Percentiles rank a stretch among this genome's conserved stretches.
These are phyloP conservation scores for Luffa acutangula DNA, from an alignment of 306 rosid species.

Conservation along the genomic window DNA sequence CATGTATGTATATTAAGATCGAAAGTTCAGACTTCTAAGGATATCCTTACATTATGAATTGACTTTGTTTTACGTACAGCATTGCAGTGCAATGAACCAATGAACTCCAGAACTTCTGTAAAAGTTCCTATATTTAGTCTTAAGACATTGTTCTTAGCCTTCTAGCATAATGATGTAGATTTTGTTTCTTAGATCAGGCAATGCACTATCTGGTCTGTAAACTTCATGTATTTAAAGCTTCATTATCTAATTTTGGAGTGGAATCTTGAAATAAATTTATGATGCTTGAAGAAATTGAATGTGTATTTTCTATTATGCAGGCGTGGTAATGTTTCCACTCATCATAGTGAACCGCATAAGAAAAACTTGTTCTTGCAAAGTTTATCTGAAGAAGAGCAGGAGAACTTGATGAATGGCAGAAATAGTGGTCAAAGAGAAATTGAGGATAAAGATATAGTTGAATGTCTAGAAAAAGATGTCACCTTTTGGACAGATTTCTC, in stretches of 20 bases:
- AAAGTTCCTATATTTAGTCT: not conserved
- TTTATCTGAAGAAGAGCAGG: constrained; percentile 51
- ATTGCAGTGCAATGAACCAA: not conserved
- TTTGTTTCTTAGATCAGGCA: not conserved
- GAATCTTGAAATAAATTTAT: not conserved
- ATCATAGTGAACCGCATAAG: constrained; percentile 37
- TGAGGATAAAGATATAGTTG: constrained; percentile 49
- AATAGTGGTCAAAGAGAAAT: constrained; percentile 27
- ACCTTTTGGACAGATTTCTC: constrained; percentile 88
- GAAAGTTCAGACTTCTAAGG: not conserved
- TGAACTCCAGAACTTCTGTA: not conserved
- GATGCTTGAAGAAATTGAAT: not conserved
- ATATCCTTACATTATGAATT: not conserved
- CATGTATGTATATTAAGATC: not conserved
- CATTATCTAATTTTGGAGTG: not conserved
- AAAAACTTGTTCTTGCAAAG: constrained; percentile 71
- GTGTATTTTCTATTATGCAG: constrained; percentile 31
- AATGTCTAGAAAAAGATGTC: constrained; percentile 53
- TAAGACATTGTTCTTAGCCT: not conserved
- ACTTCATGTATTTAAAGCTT: not conserved
- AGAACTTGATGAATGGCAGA: constrained; percentile 13
- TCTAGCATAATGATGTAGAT: not conserved
- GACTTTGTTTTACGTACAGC: not conserved
- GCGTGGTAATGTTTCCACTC: constrained; percentile 65
- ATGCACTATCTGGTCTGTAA: not conserved